Base-by-base conservation (phyloP, 176 grass and related monocot species). In the Musa schizocarpa region DNA sequence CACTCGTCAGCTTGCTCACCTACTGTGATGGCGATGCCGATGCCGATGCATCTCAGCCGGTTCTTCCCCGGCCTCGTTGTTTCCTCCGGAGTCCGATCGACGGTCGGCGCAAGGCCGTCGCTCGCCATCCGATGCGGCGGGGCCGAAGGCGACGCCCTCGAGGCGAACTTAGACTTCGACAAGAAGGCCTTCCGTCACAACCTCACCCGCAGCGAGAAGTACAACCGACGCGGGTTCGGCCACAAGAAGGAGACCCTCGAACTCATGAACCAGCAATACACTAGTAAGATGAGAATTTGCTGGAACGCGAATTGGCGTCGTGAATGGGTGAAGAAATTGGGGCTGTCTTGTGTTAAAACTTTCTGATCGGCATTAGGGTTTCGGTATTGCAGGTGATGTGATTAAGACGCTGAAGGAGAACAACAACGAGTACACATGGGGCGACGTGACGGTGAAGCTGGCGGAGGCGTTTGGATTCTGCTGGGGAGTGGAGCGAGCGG, bases 221-320 rank as follows among this genome's bases (percentile, higher is more conserved):
- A 99, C 84, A 99, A 99, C 78, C 84, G 91, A 71, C 88, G 88
- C 50, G 95, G 95, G 0, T 99, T 99, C 79, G 95, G 95, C 0
- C 77, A 94, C 87, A 99, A 99, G 95, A 89, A 99, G 81, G 95
- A 99, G 86, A 99, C 95, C 25, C 88, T 99, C 65, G 84, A 91
- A 50, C 91, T 92, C 81, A 94, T 99, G 91, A 86, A 82, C 86
- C 78, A 82, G 53, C 91, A 94, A 80, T 99, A 88, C 88, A 99
- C 90, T 78, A 99, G 95, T 99, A 76, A 81, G 87, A 73, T 0
- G 48, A 27, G 21, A 34, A 9, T 29, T 57, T 74, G 34, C 34
- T 43, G 34, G 34, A 43, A 43, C 34, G 34, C 4, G 34, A 43
- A 43, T 43, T 43, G 34, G 34, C 34, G 34, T 43, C 34, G 34